Base-by-base conservation (phyloP, 495 filamentous ascomycete genomes). In the Aspergillus diversus region DNA sequence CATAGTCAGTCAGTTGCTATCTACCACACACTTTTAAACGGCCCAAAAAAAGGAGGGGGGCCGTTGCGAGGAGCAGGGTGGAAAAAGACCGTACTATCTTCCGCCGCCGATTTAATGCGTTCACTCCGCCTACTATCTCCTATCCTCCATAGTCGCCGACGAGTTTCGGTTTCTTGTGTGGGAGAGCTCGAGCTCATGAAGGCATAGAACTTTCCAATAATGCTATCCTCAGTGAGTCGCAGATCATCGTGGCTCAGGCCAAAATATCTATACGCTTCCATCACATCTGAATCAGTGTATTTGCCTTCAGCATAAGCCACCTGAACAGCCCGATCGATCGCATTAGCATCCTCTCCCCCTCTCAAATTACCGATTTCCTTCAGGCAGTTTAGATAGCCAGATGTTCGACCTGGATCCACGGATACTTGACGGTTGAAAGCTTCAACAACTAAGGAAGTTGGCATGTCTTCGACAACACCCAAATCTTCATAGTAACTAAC, bases 121-220 rank as follows among this genome's bases (percentile, higher is more conserved):
- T 83, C 69, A 65, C 84, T 90, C 17, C 66, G 63, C 32, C 82
- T 79, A 42, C 73, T 75, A 46, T 79, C 63, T 4, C 84, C 87
- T 60, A 90, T 87, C 55, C 83, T 80, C 69, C 81, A 81, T 32
- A 90, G 72, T 32, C 80, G 78, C 46, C 75, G 69, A 35, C 86
- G 81, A 34, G 81, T 71, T 67, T 87, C 80, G 6, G 73, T 70
- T 58, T 85, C 82, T 49, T 81, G 77, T 8, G 72, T 68, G 46
- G 80, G 76, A 11, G 73, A 73, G 39, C 82, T 81, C 5, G 74
- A 68, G 58, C 73, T 71, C 33, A 88, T 60, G 33, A 81, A 81
- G 7, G 84, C 77, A 55, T 83, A 82, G 62, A 86, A 89, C 43
- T 72, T 80, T 9, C 82, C 81, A 54, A 88, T 79, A 33, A 90